Evolutionary conservation across 2,329 filamentous ascomycete species (phyloP), one percentile per base, ranked within the genome.

Genomic region (Tolypocladium tundrense): DNA sequence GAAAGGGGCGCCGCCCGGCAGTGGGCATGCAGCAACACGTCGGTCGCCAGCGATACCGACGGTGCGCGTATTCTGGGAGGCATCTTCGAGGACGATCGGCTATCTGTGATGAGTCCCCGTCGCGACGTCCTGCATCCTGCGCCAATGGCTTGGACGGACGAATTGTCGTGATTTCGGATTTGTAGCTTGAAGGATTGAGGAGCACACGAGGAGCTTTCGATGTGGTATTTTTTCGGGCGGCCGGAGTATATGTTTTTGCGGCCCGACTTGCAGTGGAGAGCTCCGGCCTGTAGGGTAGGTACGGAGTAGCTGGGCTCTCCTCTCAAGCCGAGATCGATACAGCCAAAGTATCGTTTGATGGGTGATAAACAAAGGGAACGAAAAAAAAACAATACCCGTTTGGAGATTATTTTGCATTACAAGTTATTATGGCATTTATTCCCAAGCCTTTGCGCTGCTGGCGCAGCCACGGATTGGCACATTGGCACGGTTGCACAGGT

Each of bases 31-130:
- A 60, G 62, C 57, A 60, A 59, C 57, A 66, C 61, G 43, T 65
- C 65, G 57, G 67, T 63, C 61, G 65, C 69, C 62, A 70, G 65
- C 59, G 70, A 62, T 63, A 63, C 60, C 45, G 67, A 65, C 54
- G 67, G 58, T 58, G 61, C 59, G 60, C 65, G 63, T 60, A 72
- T 59, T 58, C 62, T 58, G 11, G 59, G 58, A 19, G 57, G 52
- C 59, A 60, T 62, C 16, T 40, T 56, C 14, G 39, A 56, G 14
- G 10, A 51, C n/a, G 16, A 41, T 21, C 41, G 35, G 13, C 54
- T 33, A 43, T 35, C 9, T 43, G 19, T 37, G 39, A 27, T 33
- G 21, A 35, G 4, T 27, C n/a, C 24, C 24, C 24, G 35, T 42
- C 14, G n/a, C 21, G 31, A 37, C 16, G 24, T n/a, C 54, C 41